Evolutionary conservation across 2,329 filamentous ascomycete species (phyloP).

Genomic region (Fusarium musae): DNA sequence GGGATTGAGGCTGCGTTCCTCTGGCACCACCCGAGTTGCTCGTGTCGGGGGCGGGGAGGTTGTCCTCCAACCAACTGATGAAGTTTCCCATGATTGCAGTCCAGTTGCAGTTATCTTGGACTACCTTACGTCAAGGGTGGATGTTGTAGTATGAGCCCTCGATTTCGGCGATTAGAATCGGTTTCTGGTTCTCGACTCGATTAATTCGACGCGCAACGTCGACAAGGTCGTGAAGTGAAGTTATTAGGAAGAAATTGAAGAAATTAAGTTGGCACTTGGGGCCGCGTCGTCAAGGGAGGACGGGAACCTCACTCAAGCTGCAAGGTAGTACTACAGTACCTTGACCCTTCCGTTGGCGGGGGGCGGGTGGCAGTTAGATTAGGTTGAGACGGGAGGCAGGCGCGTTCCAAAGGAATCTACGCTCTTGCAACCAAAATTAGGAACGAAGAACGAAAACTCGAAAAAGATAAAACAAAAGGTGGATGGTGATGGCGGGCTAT

Average conservation of each 20-base stretch:
- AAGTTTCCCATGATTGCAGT: conserved; percentile 51
- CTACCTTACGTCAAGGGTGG: background rate
- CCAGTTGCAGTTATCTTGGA: conserved; percentile 13
- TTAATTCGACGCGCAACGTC: background rate
- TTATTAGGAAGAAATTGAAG: conserved; percentile 20
- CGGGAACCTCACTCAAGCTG: background rate
- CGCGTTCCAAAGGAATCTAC: conserved; percentile 19
- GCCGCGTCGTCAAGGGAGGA: conserved; percentile 1
- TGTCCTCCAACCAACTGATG: conserved; percentile 53
- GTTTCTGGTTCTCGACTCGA: conserved; percentile 5
- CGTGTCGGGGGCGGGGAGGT: conserved; percentile 42
- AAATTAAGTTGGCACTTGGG: conserved; percentile 3
- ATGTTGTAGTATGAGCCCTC: conserved; percentile 12
- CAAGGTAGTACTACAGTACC: background rate
- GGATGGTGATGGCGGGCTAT: conserved; percentile 18
- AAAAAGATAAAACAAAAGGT: background rate
- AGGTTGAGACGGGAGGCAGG: conserved; percentile 21
- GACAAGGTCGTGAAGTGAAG: background rate
- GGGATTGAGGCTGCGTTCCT: conserved; percentile 46
- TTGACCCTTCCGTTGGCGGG: conserved; percentile 17
- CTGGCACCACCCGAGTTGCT: conserved; percentile 44
- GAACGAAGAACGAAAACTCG: conserved; percentile 18
- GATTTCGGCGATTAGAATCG: background rate
- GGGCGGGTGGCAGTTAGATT: conserved; percentile 39
- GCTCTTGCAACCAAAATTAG: background rate